Base-by-base conservation (phyloP, 495 filamentous ascomycete species). In the Baudoinia panamericana region DNA sequence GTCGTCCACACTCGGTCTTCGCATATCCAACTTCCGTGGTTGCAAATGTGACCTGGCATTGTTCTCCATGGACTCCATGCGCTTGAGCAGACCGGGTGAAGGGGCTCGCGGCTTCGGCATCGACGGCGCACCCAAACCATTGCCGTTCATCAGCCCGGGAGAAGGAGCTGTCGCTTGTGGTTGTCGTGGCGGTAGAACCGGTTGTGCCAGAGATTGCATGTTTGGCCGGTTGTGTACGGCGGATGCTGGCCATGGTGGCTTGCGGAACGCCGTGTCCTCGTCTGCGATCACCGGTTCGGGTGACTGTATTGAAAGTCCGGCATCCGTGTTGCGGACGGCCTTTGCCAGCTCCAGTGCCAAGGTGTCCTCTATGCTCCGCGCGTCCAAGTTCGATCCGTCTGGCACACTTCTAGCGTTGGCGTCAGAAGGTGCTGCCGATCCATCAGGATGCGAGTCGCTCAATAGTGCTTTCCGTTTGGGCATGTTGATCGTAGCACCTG, bases 391-490 rank as follows among this genome's bases (percentile, higher is more conserved):
- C n/a, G 31, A 22, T 16, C 39, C 39, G 11, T 48, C 39, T 1
- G 39, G 38, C 23, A 29, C n/a, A 23, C 42, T 39, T 23, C 36
- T 41, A 21, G 48, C 18, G 5, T 35, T 35, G 13, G 22, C 33
- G 8, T n/a, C 31, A 4, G 31, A 23, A 19, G 19, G n/a, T 21
- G 29, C 32, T 17, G 38, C 9, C 4, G 19, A 10, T 16, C 3
- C 17, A 9, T 3, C 37, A 11, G n/a, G 36, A 17, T 30, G 23
- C 20, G 52, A 52, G 41, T 58, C 60, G 39, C 38, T 42, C 23
- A 58, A 58, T 43, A 63, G 41, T 45, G 58, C 53, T 49, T 60
- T 61, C 31, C 60, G 52, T 45, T 63, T 63, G 3, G 60, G 58
- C 24, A 61, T 38, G 34, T 53, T 30, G 15, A 59, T 46, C 38